These are phyloP conservation scores for Marasmius tenuissimus DNA, from an alignment of 1,284 basidiomycete genomes.

Conservation along the genomic window DNA sequence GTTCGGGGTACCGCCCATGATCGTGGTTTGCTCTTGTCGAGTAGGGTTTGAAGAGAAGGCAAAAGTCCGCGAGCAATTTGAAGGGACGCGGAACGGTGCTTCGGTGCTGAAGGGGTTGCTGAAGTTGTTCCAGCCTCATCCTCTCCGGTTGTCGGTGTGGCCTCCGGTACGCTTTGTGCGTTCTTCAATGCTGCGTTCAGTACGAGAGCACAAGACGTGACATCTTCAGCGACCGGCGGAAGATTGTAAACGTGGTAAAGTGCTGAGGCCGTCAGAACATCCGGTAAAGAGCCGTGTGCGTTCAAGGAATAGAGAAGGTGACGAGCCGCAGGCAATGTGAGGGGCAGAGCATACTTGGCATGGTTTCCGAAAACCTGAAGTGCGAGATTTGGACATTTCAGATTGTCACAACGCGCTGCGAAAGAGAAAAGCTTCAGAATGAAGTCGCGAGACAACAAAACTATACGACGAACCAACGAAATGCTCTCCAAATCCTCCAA, in stretches of 20 bases:
- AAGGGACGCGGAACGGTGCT: conserved; percentile 10
- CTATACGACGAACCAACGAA: conserved; percentile 48
- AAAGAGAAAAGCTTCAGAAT: neutral
- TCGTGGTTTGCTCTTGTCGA: conserved; percentile 21
- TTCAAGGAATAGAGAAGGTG: conserved; percentile 54
- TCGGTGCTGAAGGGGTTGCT: conserved; percentile 24
- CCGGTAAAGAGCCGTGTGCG: conserved; percentile 41
- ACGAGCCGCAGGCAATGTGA: conserved; percentile 54
- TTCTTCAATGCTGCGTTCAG: conserved; percentile 51
- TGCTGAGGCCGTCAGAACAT: conserved; percentile 47
- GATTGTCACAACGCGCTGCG: conserved; percentile 59
- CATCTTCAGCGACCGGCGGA: conserved; percentile 50
- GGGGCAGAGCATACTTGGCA: conserved; percentile 55
- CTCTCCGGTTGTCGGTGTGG: conserved; percentile 29
- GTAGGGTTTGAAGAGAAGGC: conserved; percentile 14
- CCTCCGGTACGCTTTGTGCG: neutral
- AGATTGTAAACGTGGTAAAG: conserved; percentile 55
- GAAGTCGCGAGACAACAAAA: neutral
- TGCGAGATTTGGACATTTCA: conserved; percentile 53
- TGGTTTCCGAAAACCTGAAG: conserved; percentile 61
- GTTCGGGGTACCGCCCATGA: neutral
- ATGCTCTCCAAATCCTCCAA: conserved; percentile 35
- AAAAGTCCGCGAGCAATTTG: neutral
- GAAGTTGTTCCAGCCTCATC: conserved; percentile 36
- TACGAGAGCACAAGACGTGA: conserved; percentile 57